These are phyloP conservation scores for Fusarium acutatum DNA, from an alignment of 2,329 filamentous ascomycete species.

Conservation along the genomic window DNA sequence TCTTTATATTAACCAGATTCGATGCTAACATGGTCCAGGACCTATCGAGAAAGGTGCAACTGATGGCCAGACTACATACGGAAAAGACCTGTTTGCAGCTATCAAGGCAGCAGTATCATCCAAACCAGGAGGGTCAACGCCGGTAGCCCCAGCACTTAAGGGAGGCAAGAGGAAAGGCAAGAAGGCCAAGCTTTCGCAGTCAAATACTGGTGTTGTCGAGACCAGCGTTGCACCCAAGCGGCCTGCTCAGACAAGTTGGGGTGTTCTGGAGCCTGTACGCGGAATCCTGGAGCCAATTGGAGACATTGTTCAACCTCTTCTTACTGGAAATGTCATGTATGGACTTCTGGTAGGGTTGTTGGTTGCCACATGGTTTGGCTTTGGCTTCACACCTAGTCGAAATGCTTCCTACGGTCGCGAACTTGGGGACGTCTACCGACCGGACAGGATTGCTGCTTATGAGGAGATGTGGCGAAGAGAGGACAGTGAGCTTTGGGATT, in stretches of 20 bases:
- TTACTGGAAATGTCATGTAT: slow-evolving; percentile 81
- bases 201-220: slow-evolving; percentile 53
- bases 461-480: slow-evolving; percentile 92
- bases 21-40: slow-evolving; percentile 61
- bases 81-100: slow-evolving; percentile 78
- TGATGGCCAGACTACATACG: slow-evolving; percentile 86
- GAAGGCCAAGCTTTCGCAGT: slow-evolving; percentile 58
- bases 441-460: slow-evolving; percentile 82
- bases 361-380: slow-evolving; percentile 77
- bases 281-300: slow-evolving; percentile 73
- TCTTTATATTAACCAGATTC: not conserved
- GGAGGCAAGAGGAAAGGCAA: slow-evolving; percentile 68
- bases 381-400: slow-evolving; percentile 57
- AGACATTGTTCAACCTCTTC: slow-evolving; percentile 74
- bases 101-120: slow-evolving; percentile 78
- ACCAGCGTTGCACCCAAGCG: slow-evolving; percentile 53
- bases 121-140: slow-evolving; percentile 62
- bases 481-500: slow-evolving; percentile 90
- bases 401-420: slow-evolving; percentile 48
- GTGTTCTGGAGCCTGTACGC: slow-evolving; percentile 80
- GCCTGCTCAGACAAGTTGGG: slow-evolving; percentile 69
- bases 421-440: slow-evolving; percentile 46
- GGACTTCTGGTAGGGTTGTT: slow-evolving; percentile 77
- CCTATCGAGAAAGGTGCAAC: slow-evolving; percentile 96
- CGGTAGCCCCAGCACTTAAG: slow-evolving; percentile 58